Base-by-base conservation (phyloP, 2,329 filamentous ascomycete species). In the Hirsutella rhossiliensis region DNA sequence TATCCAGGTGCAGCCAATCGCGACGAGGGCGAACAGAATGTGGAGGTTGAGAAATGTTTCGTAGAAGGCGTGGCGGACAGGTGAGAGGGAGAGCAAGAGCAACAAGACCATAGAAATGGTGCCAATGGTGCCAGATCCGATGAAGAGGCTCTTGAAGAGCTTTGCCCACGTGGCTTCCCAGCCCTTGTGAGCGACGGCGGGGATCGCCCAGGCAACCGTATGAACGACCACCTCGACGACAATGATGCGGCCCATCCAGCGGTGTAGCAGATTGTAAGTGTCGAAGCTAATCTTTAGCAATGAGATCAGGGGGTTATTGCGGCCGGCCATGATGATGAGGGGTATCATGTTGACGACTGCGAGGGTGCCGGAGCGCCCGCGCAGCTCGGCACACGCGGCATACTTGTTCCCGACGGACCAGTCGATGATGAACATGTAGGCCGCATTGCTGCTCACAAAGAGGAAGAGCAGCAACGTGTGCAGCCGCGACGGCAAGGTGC, bases 1-100 rank as follows among this genome's bases (percentile, higher is more conserved):
- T 32, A 89, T 68, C 75, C 82, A 92, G 9, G 89, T 80, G 55
- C 80, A 82, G 45, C 76, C 69, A 42, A 96, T 75, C 40, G 72
- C 68, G 43, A 86, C 58, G 31, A 82, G 62, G 34, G 82, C 87
- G 42, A 94, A 67, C 32, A 85, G 62, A 53, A 94, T 88, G 65
- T 97, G 92, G 28, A 83, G 65, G 59, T 85, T 87, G 54, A 97
- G 75, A 67, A 98, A 98, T 1, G 87, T 94, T 67, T 98, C 92
- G 67, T 98, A 98, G 61, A 95, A 96, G 34, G 89, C 88, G 62
- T 96, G 90, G 48, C 92, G 82, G 42, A 98, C 59, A 0, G 88
- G 83, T 3, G 87, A 90, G 43, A 84, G 68, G 11, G 87, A 82
- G 27, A 82, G 69, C 42, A 94, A 56, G 43, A 84, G 57, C 39